A percentile compares a stretch with the other conserved stretches of the same genome.
phyloP scores from a whole-genome alignment of 352 stramenopile species.

The Peronospora farinosa region DNA sequence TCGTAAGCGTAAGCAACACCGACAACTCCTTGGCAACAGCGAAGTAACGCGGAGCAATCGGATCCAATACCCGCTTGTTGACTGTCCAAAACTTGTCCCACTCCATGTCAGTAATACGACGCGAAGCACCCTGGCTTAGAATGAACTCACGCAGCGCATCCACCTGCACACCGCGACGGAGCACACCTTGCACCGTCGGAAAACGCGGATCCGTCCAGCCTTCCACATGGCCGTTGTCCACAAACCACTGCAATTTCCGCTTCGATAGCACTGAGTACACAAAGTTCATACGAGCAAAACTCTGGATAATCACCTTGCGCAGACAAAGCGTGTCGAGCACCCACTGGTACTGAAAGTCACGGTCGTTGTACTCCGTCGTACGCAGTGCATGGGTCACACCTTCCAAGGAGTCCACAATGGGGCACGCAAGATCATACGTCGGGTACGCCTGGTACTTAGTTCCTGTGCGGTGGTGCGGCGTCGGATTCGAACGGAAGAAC shows the following conservation, averaged over 20 bases:
- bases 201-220: constrained; percentile 98
- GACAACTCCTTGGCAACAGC: constrained; percentile 88
- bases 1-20: constrained; percentile 86
- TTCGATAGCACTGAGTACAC: constrained; percentile 98
- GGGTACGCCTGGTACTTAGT: constrained; percentile 98
- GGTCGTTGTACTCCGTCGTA: constrained; percentile 99
- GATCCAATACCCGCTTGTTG: constrained; percentile 99
- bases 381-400: constrained; percentile 98
- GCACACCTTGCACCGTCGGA: constrained; percentile 95
- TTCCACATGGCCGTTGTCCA: constrained; percentile 93
- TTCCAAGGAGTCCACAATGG: constrained; percentile 98
- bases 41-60: constrained; percentile 93
- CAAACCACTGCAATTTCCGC: constrained; percentile 99
- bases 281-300: constrained; percentile 99
- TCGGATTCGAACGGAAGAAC: constrained; percentile 81
- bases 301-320: constrained; percentile 85
- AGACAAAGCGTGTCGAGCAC: constrained; percentile 82
- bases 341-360: constrained; percentile 97
- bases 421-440: constrained; percentile 99
- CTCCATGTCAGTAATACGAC: constrained; percentile 97
- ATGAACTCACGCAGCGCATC: constrained; percentile 96
- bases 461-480: constrained; percentile 86
- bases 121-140: constrained; percentile 93
- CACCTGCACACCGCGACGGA: constrained; percentile 94
- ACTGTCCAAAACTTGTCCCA: constrained; percentile 99